These are phyloP conservation scores for Salix arbutifolia DNA, from an alignment of 345 rosid genomes.

Conservation along the genomic window DNA sequence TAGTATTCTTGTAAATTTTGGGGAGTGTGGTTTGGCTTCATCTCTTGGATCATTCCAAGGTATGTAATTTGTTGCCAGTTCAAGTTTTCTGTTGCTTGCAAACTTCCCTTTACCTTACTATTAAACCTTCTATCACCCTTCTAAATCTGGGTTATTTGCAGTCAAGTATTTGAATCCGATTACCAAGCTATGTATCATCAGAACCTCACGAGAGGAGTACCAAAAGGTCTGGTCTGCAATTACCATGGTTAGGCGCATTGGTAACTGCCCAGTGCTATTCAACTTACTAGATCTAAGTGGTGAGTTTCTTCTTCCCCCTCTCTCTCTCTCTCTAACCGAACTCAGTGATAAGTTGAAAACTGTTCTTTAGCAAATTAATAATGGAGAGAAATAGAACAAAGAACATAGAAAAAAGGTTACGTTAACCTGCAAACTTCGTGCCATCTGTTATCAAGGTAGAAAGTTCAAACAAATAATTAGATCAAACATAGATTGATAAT, in stretches of 20 bases:
- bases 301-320: constrained; percentile 18
- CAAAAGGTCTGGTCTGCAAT: constrained; percentile 74
- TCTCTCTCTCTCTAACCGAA: not conserved
- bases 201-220: constrained; percentile 68
- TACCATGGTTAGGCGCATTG: constrained; percentile 60
- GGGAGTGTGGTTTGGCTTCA: constrained; percentile 73
- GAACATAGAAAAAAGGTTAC: not conserved
- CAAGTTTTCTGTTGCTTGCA: not conserved
- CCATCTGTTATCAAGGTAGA: not conserved
- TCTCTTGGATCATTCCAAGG: constrained; percentile 64
- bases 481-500: too few relatives aligned
- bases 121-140: not conserved
- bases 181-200: constrained; percentile 61
- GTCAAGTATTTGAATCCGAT: constrained; percentile 74
- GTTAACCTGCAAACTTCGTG: not conserved
- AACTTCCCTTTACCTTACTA: not conserved
- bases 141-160: constrained; percentile 9
- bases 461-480: not conserved
- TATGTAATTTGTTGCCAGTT: not conserved
- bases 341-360: not conserved
- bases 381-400: not conserved
- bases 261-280: constrained; percentile 56
- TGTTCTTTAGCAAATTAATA: not conserved
- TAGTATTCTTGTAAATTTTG: constrained; percentile 64
- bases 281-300: constrained; percentile 72